phyloP scores from a whole-genome alignment of 805 yeast species.

The Brettanomyces nanus region DNA sequence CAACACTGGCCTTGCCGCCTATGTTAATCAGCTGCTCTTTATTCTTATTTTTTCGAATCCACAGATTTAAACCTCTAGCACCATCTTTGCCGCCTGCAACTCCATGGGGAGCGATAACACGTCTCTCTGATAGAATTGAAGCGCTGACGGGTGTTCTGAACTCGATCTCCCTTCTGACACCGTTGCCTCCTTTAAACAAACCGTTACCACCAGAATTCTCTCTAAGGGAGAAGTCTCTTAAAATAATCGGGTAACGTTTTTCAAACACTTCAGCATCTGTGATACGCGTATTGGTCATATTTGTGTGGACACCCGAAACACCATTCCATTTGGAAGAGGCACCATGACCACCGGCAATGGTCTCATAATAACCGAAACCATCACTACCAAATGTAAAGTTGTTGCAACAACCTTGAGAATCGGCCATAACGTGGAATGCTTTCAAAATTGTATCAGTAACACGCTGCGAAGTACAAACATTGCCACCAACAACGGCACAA shows the following conservation, averaged over 20 bases:
- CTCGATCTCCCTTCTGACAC: slow-evolving; percentile 79
- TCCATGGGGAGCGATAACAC: slow-evolving; percentile 83
- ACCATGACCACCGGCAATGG: slow-evolving; percentile 94
- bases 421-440: slow-evolving; percentile 86
- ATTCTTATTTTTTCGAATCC: slow-evolving; percentile 29
- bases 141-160: slow-evolving; percentile 65
- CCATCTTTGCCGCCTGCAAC: slow-evolving; percentile 78
- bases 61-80: slow-evolving; percentile 55
- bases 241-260: slow-evolving; percentile 75
- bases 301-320: slow-evolving; percentile 83
- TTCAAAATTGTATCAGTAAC: slow-evolving; percentile 82
- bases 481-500: slow-evolving; percentile 93
- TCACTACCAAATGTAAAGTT: slow-evolving; percentile 84
- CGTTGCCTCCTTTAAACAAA: slow-evolving; percentile 68
- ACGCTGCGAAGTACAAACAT: slow-evolving; percentile 91
- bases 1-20: slow-evolving; percentile 66
- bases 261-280: slow-evolving; percentile 89
- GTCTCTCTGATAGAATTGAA: slow-evolving; percentile 78
- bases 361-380: slow-evolving; percentile 88
- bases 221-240: slow-evolving; percentile 66
- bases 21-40: slow-evolving; percentile 36
- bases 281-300: slow-evolving; percentile 89
- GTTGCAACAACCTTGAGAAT: slow-evolving; percentile 93
- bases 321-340: slow-evolving; percentile 83
- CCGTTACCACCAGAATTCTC: slow-evolving; percentile 77